phyloP scores from a whole-genome alignment of 371 early-diverging fungal genomes.

The Mucor ambiguus region DNA sequence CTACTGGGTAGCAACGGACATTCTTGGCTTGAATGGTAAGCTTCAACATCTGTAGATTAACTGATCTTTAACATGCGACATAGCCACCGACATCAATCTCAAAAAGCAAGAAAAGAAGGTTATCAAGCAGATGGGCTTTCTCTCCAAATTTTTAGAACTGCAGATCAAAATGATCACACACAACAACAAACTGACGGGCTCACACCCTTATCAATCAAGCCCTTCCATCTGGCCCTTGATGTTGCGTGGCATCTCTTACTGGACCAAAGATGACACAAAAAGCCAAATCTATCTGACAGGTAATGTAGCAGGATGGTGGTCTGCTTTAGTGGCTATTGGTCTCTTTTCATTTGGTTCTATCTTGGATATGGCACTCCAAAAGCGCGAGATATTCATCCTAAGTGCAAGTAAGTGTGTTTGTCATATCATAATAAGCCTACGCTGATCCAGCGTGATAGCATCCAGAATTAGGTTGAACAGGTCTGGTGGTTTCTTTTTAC shows the following conservation, averaged over 20 bases:
- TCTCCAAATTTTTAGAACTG: constrained; percentile 83
- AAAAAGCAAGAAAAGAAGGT: constrained; percentile 42
- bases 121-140: constrained; percentile 59
- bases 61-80: constrained; percentile 80
- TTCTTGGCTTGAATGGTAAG: constrained; percentile 56
- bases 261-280: constrained; percentile 64
- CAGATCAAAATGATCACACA: constrained; percentile 86
- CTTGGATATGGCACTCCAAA: constrained; percentile 63
- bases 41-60: constrained; percentile 9
- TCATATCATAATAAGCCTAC: too few species aligned
- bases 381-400: constrained; percentile 44
- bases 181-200: constrained; percentile 84
- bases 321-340: constrained; percentile 61
- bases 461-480: constrained; percentile 63
- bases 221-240: constrained; percentile 88
- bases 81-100: constrained; percentile 46
- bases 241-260: constrained; percentile 91
- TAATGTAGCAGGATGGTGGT: constrained; percentile 96
- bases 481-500: constrained; percentile 85
- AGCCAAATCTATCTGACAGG: constrained; percentile 94
- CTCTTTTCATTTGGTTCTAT: constrained; percentile 62
- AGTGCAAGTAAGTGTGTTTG: constrained; percentile 53
- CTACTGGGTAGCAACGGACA: constrained; percentile 63
- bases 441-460: constrained; percentile 55
- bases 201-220: constrained; percentile 91